phyloP scores from a whole-genome alignment of 805 yeast species.

The Nakazawaea laoshanensis region DNA sequence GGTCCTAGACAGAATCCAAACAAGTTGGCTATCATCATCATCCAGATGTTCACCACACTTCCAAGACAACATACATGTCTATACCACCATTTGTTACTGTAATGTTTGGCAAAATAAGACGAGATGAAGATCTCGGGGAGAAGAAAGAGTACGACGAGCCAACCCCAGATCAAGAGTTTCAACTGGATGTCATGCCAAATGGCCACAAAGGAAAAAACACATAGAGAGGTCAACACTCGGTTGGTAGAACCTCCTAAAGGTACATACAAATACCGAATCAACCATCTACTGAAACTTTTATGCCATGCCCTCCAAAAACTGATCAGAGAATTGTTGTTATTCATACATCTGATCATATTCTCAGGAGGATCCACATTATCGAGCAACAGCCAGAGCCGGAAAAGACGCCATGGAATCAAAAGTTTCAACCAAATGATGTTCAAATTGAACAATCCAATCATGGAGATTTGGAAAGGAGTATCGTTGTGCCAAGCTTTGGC shows the following conservation, averaged over 20 bases:
- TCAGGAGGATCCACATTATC: slow-evolving; percentile 97
- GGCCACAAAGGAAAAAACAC: slow-evolving; percentile 93
- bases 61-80: slow-evolving; percentile 81
- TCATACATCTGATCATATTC: slow-evolving; percentile 94
- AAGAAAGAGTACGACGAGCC: slow-evolving; percentile 82
- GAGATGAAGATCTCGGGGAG: slow-evolving; percentile 77
- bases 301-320: slow-evolving; percentile 99
- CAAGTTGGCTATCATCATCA: slow-evolving; percentile 96
- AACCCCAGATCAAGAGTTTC: slow-evolving; percentile 86
- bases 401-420: slow-evolving; percentile 92
- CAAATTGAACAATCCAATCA: slow-evolving; percentile 88
- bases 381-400: slow-evolving; percentile 85
- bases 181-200: slow-evolving; percentile 97
- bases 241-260: slow-evolving; percentile 82
- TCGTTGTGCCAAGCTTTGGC: slow-evolving; percentile 85
- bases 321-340: slow-evolving; percentile 84
- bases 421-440: slow-evolving; percentile 90
- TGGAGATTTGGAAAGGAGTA: slow-evolving; percentile 86
- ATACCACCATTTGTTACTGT: slow-evolving; percentile 48
- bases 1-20: slow-evolving; percentile 92
- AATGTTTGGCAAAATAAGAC: slow-evolving; percentile 24
- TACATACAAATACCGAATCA: slow-evolving; percentile 76
- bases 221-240: slow-evolving; percentile 66
- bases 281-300: slow-evolving; percentile 87
- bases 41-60: slow-evolving; percentile 85